Conservation (phyloP, 2,329 filamentous ascomycete genomes). For the Trichoderma pleuroti region DNA sequence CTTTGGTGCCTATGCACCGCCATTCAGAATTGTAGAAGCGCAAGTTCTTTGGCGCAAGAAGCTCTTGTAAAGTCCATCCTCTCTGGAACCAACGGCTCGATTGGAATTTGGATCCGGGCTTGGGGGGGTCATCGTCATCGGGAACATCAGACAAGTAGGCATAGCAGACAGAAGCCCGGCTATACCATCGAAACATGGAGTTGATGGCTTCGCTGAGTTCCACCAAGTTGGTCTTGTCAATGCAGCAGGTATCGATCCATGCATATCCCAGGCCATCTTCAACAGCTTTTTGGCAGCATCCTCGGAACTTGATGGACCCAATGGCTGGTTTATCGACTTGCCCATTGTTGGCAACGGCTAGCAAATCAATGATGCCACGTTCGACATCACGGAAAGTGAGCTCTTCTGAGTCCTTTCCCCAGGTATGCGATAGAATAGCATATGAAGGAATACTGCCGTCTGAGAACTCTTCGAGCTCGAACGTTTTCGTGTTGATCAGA, state of each 20-base stretch:
- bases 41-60: constrained; percentile 25
- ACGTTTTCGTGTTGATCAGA: constrained; percentile 24
- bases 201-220: constrained; percentile 23
- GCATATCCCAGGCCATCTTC: constrained; percentile 21
- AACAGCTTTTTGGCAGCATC: constrained; percentile 20
- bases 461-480: constrained; percentile 23
- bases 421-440: constrained; percentile 33
- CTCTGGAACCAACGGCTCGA: constrained; percentile 25
- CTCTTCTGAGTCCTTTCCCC: constrained; percentile 22
- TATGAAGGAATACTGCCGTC: constrained; percentile 24
- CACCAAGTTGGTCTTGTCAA: constrained; percentile 20
- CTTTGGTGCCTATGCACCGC: constrained; percentile 15
- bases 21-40: constrained; percentile 24
- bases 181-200: constrained; percentile 24
- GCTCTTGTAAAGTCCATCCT: constrained; percentile 29
- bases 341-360: too few species aligned
- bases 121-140: not conserved
- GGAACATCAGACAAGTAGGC: constrained; percentile 21
- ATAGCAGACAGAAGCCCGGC: constrained; percentile 18
- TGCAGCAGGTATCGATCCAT: constrained; percentile 25
- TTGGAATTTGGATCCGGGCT: constrained; percentile 1
- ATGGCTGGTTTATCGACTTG: not conserved
- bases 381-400: not conserved
- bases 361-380: too few species aligned
- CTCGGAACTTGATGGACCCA: not conserved